Base-by-base conservation (phyloP, 345 rosid species). In the Camelina sativa region DNA sequence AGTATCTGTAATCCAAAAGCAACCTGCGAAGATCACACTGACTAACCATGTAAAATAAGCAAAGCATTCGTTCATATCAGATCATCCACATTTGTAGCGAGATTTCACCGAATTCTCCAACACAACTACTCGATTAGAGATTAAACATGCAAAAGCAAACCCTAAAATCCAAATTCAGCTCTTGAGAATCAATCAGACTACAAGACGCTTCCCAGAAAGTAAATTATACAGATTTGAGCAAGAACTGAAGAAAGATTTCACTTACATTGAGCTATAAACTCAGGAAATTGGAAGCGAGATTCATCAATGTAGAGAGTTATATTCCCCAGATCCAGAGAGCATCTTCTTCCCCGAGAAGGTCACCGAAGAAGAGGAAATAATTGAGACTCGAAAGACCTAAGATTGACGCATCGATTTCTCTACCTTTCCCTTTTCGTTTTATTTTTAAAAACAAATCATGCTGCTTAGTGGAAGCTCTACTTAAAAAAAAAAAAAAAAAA, bases 241-340 rank as follows among this genome's bases (percentile, higher is more conserved):
- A 8, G 65, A 23, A 65, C 15, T 57, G 28, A 56, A 35, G 71
- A 65, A 15, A 0, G 7, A 6, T 7, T 62, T 28, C 34, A 44
- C 65, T 73, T 56, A 73, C 77, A 73, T 54, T 44, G 63, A 52
- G 63, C 47, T 28, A 23, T 23, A 63, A 52, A 62, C 19, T 32
- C 22, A 11, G 70, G 17, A 54, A 19, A 20, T 62, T 34, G 2
- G 63, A 52, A 19, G 41, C n/a, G 54, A 62, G 69, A 62, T 52
- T 52, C 62, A 72, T 50, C 25, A 3, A 71, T 38, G 20, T 6
- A 44, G 7, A 32, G 2, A 19, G 55, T 8, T 17, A 2, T 5
- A 6, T 1, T 44, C 6, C 44, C 60, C 32, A 28, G 62, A 62
- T 72, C 32, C 30, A 28, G 12, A 37, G 7, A 61, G 41, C 43